These are phyloP conservation scores for Elaeis oleifera DNA, from an alignment of 202 grass and related monocot genomes.

Conservation along the genomic window DNA sequence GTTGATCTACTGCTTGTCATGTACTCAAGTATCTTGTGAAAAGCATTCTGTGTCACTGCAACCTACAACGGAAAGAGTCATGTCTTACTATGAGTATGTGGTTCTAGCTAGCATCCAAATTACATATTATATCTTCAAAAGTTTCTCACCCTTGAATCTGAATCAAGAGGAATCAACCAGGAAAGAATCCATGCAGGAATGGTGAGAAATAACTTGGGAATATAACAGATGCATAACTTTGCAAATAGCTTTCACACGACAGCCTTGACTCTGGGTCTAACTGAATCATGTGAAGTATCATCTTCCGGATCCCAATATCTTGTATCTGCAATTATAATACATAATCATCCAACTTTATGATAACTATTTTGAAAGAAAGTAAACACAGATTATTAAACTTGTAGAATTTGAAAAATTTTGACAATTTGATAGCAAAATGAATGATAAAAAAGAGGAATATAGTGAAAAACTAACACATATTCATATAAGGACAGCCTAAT, in stretches of 20 bases:
- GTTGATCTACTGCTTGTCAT: constrained; percentile 53
- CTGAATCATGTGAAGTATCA: constrained; percentile 99
- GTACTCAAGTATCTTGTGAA: constrained; percentile 56
- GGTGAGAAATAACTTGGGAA: constrained; percentile 91
- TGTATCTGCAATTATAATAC: constrained; percentile 71
- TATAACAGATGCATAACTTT: constrained; percentile 70
- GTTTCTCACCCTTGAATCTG: constrained; percentile 79
- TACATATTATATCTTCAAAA: constrained; percentile 8
- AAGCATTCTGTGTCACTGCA: constrained; percentile 65
- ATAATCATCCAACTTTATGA: constrained; percentile 6
- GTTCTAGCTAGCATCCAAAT: background rate
- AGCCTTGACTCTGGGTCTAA: constrained; percentile 82
- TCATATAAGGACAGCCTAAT: too few relatives aligned
- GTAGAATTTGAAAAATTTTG: constrained; percentile 15
- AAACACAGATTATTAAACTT: background rate
- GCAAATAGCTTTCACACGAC: constrained; percentile 73
- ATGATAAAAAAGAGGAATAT: constrained; percentile 1
- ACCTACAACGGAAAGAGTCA: constrained; percentile 41
- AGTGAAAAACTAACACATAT: background rate
- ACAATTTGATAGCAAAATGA: background rate
- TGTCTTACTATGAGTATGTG: constrained; percentile 14
- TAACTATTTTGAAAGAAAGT: constrained; percentile 7
- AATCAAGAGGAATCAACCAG: constrained; percentile 77
- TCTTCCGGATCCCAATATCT: constrained; percentile 77
- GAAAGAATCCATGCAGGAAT: constrained; percentile 94